Evolutionary conservation across 805 yeast genomes (phyloP).

Genomic region (Candida tallmaniae): DNA sequence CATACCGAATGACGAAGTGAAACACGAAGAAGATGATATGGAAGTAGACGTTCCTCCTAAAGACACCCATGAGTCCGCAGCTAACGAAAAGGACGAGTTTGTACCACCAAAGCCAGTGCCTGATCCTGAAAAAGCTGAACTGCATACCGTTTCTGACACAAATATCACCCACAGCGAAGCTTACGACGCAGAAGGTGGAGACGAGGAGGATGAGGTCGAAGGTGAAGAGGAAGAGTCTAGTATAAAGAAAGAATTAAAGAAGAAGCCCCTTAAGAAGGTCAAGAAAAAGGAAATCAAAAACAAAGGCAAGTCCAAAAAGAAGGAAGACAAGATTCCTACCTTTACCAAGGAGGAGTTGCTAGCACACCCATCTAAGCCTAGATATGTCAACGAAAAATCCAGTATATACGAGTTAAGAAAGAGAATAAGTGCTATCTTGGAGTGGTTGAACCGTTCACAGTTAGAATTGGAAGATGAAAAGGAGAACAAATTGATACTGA

Average conservation of each 20-base stretch:
- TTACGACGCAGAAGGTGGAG: constrained; percentile 9
- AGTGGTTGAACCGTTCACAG: constrained; percentile 85
- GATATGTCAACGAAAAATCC: constrained; percentile 72
- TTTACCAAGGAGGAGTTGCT: constrained; percentile 43
- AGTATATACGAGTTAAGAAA: constrained; percentile 80
- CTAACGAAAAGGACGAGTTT: constrained; percentile 1
- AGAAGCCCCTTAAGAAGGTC: constrained; percentile 12
- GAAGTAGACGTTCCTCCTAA: neutral
- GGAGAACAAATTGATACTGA: constrained; percentile 46
- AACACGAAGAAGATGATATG: neutral
- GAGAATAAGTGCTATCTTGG: constrained; percentile 84
- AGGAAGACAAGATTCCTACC: constrained; percentile 7
- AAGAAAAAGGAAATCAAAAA: constrained; percentile 13
- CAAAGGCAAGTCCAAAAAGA: constrained; percentile 10
- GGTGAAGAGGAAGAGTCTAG: constrained; percentile 13
- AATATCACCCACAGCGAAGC: constrained; percentile 1
- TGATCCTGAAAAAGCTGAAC: constrained; percentile 2
- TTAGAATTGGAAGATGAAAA: constrained; percentile 75
- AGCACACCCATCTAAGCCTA: constrained; percentile 75
- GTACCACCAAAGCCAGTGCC: neutral
- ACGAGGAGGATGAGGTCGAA: constrained; percentile 9
- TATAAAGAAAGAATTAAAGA: constrained; percentile 10
- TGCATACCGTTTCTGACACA: too few species aligned
- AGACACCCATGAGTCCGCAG: neutral
- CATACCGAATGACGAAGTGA: neutral